Evolutionary conservation across 2,329 filamentous ascomycete genomes (phyloP).

Genomic region (Sporothrix brunneoviolacea): DNA sequence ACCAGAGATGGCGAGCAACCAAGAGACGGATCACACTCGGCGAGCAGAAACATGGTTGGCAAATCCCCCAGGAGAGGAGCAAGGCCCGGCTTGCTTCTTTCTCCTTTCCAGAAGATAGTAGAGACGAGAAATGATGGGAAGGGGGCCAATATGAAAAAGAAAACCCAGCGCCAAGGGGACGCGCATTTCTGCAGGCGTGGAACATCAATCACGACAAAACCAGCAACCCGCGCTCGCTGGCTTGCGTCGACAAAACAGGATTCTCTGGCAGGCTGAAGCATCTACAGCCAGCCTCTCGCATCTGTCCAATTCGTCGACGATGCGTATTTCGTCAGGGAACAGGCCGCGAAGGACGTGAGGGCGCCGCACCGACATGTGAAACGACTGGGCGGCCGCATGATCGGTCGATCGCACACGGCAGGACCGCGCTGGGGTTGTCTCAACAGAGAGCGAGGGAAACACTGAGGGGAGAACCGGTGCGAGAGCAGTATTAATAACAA

Average conservation of each 20-base stretch:
- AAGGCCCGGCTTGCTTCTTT: not conserved
- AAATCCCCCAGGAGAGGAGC: not conserved
- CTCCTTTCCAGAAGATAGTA: constrained; percentile 2
- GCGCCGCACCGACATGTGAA: constrained; percentile 1
- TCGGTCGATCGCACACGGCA: constrained; percentile 10
- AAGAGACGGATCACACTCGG: no score
- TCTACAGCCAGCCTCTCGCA: not conserved
- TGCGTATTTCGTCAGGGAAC: no score
- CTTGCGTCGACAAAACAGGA: not conserved
- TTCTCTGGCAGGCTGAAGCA: not conserved
- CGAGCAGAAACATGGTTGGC: constrained; percentile 3
- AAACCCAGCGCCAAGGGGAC: not conserved
- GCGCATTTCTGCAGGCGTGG: not conserved
- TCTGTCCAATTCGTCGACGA: not conserved
- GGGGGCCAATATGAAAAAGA: not conserved
- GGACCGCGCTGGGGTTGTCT: not conserved
- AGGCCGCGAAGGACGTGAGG: not conserved
- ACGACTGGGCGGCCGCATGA: not conserved
- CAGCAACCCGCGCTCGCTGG: not conserved
- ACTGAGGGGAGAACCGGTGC: not conserved
- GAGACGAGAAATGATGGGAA: not conserved
- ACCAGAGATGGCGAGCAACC: no score
- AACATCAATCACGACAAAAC: constrained; percentile 1
- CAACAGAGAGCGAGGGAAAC: not conserved
- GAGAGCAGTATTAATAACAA: not conserved